Evolutionary conservation across 805 yeast species (phyloP).

Genomic region (Saturnispora galanensis): DNA sequence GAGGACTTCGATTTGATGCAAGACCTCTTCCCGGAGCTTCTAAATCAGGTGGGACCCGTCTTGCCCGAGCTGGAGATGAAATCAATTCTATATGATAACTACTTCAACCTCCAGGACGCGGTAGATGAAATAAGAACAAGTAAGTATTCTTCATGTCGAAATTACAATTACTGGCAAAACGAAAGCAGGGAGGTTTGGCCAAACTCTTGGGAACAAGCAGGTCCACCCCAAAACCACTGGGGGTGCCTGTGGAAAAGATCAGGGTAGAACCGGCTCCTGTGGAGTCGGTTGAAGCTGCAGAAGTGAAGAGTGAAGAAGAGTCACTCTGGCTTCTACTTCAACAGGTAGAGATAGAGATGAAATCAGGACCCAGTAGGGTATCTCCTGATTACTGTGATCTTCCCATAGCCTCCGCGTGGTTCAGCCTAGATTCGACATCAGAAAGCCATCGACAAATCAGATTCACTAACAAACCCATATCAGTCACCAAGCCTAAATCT

Average conservation of each 20-base stretch:
- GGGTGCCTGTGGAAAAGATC: not conserved
- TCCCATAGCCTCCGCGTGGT: too few species aligned
- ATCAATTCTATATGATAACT: constrained; percentile 11
- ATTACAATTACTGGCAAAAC: constrained; percentile 13
- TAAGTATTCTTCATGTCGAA: constrained; percentile 15
- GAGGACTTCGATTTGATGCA: constrained; percentile 28
- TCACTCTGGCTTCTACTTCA: too few species aligned
- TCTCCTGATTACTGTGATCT: too few species aligned
- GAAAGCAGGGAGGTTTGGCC: constrained; percentile 3
- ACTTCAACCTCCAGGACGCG: constrained; percentile 11
- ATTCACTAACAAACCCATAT: constrained; percentile 31
- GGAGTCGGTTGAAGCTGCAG: too few species aligned
- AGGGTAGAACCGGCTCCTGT: too few species aligned
- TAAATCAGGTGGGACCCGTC: not conserved
- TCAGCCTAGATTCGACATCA: too few species aligned
- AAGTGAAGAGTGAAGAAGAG: too few species aligned
- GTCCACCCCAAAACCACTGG: not conserved
- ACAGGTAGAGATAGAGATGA: too few species aligned
- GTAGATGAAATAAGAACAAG: constrained; percentile 7
- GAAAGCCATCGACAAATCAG: not conserved
- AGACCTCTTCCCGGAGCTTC: constrained; percentile 12
- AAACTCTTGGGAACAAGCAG: constrained; percentile 1
- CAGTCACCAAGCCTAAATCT: constrained; percentile 8
- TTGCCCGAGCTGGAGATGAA: constrained; percentile 6
- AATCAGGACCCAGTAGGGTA: too few species aligned